phyloP scores from a whole-genome alignment of 1,284 basidiomycete genomes.

The Cutaneotrichosporon curvatum region DNA sequence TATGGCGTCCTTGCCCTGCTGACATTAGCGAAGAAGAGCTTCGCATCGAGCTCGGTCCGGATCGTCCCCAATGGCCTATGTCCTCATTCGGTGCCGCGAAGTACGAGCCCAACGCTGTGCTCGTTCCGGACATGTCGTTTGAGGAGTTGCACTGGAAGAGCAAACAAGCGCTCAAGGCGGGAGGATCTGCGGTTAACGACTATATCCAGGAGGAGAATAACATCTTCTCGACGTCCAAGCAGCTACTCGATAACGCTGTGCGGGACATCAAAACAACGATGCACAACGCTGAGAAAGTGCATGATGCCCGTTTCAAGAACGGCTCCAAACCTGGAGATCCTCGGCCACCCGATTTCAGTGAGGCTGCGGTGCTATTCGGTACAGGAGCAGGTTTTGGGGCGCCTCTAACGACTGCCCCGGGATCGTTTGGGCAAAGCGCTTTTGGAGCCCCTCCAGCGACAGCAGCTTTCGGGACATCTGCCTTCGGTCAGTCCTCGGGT shows the following conservation, averaged over 20 bases:
- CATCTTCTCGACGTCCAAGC: slow-evolving; percentile 19
- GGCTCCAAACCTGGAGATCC: slow-evolving; percentile 14
- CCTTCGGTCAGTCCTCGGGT: background rate
- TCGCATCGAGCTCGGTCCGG: slow-evolving; percentile 28
- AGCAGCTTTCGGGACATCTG: background rate
- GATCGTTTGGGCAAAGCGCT: slow-evolving; percentile 7
- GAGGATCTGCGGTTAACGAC: slow-evolving; percentile 1
- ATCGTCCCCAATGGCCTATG: slow-evolving; percentile 66
- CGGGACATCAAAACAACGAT: slow-evolving; percentile 20
- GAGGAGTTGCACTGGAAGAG: slow-evolving; percentile 76
- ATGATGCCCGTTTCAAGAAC: slow-evolving; percentile 31
- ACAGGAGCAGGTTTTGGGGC: background rate
- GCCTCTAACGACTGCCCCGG: background rate
- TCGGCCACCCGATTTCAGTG: slow-evolving; percentile 30
- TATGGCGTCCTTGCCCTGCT: too few relatives aligned
- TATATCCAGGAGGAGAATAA: slow-evolving; percentile 35
- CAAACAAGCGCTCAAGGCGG: slow-evolving; percentile 48
- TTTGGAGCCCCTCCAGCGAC: slow-evolving; percentile 5
- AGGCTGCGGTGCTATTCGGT: slow-evolving; percentile 22
- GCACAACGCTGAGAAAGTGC: slow-evolving; percentile 30
- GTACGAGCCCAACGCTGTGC: slow-evolving; percentile 61
- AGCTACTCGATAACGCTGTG: slow-evolving; percentile 26
- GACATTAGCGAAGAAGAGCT: slow-evolving; percentile 31
- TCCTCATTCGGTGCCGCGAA: slow-evolving; percentile 69
- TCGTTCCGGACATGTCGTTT: slow-evolving; percentile 63